A percentile compares a stretch with the other conserved stretches of the same genome.
Conservation (phyloP, 2,329 filamentous ascomycete species). For the Monosporascus sp. region DNA sequence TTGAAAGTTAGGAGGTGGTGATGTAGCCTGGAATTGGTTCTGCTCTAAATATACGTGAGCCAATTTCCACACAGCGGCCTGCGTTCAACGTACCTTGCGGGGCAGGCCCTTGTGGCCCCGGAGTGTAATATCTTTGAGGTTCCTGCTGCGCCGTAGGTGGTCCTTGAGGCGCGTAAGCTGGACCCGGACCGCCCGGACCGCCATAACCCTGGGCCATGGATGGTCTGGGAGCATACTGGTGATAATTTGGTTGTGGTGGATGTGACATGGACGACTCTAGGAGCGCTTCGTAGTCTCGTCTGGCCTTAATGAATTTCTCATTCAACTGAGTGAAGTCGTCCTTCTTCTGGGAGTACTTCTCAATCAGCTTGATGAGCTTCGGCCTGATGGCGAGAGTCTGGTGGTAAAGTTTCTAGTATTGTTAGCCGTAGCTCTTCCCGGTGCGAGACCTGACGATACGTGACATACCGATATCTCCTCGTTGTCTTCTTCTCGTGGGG, state of each 20-base stretch:
- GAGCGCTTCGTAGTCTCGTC: constrained; percentile 92
- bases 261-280: constrained; percentile 96
- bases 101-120: constrained; percentile 41
- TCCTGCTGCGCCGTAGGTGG: constrained; percentile 47
- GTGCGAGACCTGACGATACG: not conserved
- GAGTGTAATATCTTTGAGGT: constrained; percentile 64
- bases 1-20: constrained; percentile 50
- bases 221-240: constrained; percentile 57
- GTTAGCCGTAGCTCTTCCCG: constrained; percentile 25
- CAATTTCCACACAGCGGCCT: constrained; percentile 5
- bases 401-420: constrained; percentile 68
- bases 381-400: constrained; percentile 90
- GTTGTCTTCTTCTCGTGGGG: constrained; percentile 81
- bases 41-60: constrained; percentile 30
- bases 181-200: constrained; percentile 25
- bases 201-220: constrained; percentile 41
- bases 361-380: constrained; percentile 95
- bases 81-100: constrained; percentile 30
- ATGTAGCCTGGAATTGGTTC: constrained; percentile 39
- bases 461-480: constrained; percentile 81
- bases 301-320: constrained; percentile 98
- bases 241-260: constrained; percentile 73
- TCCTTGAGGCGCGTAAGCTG: constrained; percentile 35
- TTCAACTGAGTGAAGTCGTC: constrained; percentile 98
- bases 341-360: constrained; percentile 99